phyloP scores from a whole-genome alignment of 805 yeast species.

The Yarrowia sp. region DNA sequence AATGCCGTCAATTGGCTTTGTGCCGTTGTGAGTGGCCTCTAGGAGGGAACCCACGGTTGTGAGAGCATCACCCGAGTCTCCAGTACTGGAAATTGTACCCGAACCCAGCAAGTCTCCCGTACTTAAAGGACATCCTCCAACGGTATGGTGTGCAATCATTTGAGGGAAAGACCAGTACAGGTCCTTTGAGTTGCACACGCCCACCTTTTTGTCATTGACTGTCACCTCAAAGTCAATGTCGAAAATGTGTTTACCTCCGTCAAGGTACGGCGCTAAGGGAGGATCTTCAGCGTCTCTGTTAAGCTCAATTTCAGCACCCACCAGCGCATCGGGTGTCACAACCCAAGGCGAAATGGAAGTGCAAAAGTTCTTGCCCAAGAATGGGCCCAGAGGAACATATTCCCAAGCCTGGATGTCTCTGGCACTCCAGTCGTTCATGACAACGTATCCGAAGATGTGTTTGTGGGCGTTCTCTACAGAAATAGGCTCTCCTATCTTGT shows the following conservation, averaged over 20 bases:
- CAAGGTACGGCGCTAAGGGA: constrained; percentile 42
- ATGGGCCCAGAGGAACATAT: constrained; percentile 46
- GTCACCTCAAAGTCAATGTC: constrained; percentile 42
- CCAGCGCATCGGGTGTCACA: constrained; percentile 44
- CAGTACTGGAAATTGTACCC: constrained; percentile 44
- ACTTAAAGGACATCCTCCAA: constrained; percentile 44
- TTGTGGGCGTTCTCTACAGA: constrained; percentile 43
- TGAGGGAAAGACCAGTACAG: constrained; percentile 45
- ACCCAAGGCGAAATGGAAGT: constrained; percentile 47
- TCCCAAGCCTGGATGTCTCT: constrained; percentile 47
- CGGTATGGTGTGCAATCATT: constrained; percentile 46
- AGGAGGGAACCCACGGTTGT: constrained; percentile 43
- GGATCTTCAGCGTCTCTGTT: constrained; percentile 41
- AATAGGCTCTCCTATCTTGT: constrained; percentile 42
- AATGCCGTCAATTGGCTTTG: constrained; percentile 7
- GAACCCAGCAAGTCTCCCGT: constrained; percentile 47
- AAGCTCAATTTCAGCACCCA: constrained; percentile 41
- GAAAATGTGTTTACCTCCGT: constrained; percentile 41
- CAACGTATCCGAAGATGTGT: constrained; percentile 45
- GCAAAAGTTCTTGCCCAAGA: constrained; percentile 45
- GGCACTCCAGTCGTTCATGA: constrained; percentile 47
- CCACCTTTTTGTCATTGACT: constrained; percentile 39
- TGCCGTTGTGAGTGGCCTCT: constrained; percentile 43
- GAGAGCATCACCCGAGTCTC: constrained; percentile 36
- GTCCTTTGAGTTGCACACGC: constrained; percentile 41